Percentiles rank a stretch among this genome's conserved stretches.
Conservation (phyloP, 1,139 yeast species). For the Blastobotrys apis region DNA sequence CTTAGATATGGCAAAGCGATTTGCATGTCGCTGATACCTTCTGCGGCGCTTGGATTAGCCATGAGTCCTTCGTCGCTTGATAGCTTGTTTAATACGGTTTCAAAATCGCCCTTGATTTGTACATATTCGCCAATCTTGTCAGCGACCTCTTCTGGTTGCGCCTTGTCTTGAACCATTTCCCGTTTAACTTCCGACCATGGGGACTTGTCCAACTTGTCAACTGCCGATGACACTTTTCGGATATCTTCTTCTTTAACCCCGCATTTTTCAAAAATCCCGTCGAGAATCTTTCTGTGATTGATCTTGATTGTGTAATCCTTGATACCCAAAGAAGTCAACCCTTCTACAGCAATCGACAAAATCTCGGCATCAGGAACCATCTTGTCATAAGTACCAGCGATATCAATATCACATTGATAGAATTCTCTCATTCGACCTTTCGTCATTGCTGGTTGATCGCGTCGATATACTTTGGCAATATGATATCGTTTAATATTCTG, state of each 20-base stretch:
- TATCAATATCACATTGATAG: slow-evolving; percentile 95
- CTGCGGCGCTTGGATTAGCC: slow-evolving; percentile 64
- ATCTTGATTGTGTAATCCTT: slow-evolving; percentile 83
- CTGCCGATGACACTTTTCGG: slow-evolving; percentile 88
- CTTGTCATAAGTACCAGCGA: slow-evolving; percentile 85
- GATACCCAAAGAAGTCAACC: slow-evolving; percentile 77
- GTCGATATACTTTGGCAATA: slow-evolving; percentile 94
- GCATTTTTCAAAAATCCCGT: slow-evolving; percentile 91
- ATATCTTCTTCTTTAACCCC: slow-evolving; percentile 95
- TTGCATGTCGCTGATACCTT: slow-evolving; percentile 78
- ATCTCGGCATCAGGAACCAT: slow-evolving; percentile 97
- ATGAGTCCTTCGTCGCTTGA: slow-evolving; percentile 53
- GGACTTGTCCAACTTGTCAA: slow-evolving; percentile 87
- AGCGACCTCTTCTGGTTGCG: slow-evolving; percentile 86
- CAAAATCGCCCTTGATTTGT: slow-evolving; percentile 69
- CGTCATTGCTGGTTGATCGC: slow-evolving; percentile 99
- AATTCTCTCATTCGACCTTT: slow-evolving; percentile 99
- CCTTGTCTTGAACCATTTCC: slow-evolving; percentile 89
- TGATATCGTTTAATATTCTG: slow-evolving; percentile 89
- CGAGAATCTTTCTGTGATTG: slow-evolving; percentile 91
- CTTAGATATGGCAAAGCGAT: slow-evolving; percentile 70
- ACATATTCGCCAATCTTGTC: slow-evolving; percentile 90
- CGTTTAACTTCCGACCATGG: slow-evolving; percentile 94
- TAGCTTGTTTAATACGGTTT: slow-evolving; percentile 59
- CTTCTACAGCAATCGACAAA: slow-evolving; percentile 75